A percentile compares a stretch with the other conserved stretches of the same genome.
Evolutionary conservation across 345 rosid species (phyloP).

Genomic region (Pseudoturritis turrita): DNA sequence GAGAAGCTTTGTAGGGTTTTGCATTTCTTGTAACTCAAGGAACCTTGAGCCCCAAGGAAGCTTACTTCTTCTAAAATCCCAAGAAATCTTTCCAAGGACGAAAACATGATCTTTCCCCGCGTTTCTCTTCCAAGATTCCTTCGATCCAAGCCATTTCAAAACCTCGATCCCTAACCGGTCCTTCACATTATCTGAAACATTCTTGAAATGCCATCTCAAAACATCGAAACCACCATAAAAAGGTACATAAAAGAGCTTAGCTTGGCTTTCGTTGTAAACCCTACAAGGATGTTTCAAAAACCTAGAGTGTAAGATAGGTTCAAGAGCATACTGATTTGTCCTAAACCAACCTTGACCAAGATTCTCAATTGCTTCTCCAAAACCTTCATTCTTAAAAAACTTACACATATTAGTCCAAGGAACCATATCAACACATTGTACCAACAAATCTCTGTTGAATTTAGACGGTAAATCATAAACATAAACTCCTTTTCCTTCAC

Average conservation of each 20-base stretch:
- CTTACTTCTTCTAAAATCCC: constrained; percentile 74
- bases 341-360: constrained; percentile 58
- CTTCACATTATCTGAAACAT: constrained; percentile 58
- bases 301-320: constrained; percentile 64
- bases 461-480: constrained; percentile 71
- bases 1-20: constrained; percentile 64
- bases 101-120: constrained; percentile 70
- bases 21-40: constrained; percentile 56
- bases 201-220: constrained; percentile 73
- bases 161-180: constrained; percentile 47
- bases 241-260: constrained; percentile 69
- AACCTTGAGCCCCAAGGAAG: constrained; percentile 62
- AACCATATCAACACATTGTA: constrained; percentile 56
- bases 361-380: constrained; percentile 49
- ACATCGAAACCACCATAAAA: constrained; percentile 68
- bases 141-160: constrained; percentile 56
- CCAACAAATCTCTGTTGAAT: constrained; percentile 63
- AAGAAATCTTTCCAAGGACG: constrained; percentile 71
- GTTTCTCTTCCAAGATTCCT: constrained; percentile 46
- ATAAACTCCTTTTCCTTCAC: constrained; percentile 59
- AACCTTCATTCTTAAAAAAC: constrained; percentile 44
- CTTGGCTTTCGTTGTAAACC: constrained; percentile 53
- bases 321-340: constrained; percentile 65
- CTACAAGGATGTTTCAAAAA: constrained; percentile 68
- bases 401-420: constrained; percentile 57